phyloP scores from a whole-genome alignment of 768 basidiomycete genomes.

The Lactifluus hygrophoroides region DNA sequence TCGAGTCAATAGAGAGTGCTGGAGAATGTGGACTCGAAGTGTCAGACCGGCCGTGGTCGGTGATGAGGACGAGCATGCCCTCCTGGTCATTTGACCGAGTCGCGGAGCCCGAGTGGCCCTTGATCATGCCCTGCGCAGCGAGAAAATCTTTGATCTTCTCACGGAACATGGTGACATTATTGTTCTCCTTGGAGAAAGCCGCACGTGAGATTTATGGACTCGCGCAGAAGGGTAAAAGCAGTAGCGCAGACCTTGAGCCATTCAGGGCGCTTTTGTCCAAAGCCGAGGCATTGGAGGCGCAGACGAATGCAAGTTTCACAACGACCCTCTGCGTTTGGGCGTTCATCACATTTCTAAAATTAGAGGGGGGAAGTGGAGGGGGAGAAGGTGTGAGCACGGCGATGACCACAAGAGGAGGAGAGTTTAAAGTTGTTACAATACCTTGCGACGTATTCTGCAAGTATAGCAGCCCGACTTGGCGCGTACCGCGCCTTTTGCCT shows the following conservation, averaged over 20 bases:
- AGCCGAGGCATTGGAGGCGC: constrained; percentile 76
- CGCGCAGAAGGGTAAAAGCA: constrained; percentile 4
- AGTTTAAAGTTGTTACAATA: constrained; percentile 27
- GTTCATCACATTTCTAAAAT: constrained; percentile 76
- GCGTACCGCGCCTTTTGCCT: constrained; percentile 73
- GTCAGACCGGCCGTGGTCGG: constrained; percentile 31
- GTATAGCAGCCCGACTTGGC: constrained; percentile 88
- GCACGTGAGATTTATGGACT: neutral
- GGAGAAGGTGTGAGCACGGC: constrained; percentile 3
- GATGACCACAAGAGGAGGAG: constrained; percentile 16
- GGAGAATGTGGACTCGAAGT: constrained; percentile 34
- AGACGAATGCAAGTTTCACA: constrained; percentile 76
- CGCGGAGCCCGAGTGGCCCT: constrained; percentile 71
- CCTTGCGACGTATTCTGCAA: constrained; percentile 81
- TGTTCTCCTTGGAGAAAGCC: constrained; percentile 44
- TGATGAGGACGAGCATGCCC: constrained; percentile 44
- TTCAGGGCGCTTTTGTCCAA: constrained; percentile 77
- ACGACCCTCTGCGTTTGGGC: constrained; percentile 47
- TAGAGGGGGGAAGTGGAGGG: constrained; percentile 12
- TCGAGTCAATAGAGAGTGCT: constrained; percentile 40
- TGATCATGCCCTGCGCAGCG: constrained; percentile 81
- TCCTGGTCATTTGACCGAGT: constrained; percentile 49
- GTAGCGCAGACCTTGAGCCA: constrained; percentile 64
- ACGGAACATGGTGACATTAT: constrained; percentile 57
- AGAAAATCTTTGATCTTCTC: constrained; percentile 76